Percentiles rank a stretch among this genome's conserved stretches.
phyloP scores from a whole-genome alignment of 78 protist species.

The Isochrysis galbana region DNA sequence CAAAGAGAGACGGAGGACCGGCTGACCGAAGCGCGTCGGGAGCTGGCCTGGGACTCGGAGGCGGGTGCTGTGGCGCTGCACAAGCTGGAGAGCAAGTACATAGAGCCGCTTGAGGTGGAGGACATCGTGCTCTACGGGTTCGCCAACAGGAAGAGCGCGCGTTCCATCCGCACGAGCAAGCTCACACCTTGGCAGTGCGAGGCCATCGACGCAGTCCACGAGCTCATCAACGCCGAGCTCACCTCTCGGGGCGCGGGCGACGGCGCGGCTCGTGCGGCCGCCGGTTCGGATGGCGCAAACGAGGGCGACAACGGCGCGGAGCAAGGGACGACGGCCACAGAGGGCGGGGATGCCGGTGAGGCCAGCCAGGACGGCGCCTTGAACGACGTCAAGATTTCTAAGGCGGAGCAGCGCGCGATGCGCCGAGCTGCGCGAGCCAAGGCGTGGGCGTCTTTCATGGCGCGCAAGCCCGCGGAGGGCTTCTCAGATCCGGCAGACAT shows the following conservation, averaged over 20 bases:
- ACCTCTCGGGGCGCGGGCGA: too few relatives aligned
- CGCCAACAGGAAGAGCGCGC: neutral
- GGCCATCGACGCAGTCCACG: neutral
- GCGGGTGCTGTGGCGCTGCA: neutral
- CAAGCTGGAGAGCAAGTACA: conserved; percentile 39
- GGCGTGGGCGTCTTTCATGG: conserved; percentile 10
- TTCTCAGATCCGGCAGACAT: conserved; percentile 66
- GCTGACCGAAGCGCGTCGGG: conserved; percentile 28
- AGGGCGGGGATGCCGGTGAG: too few relatives aligned
- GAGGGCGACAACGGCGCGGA: neutral
- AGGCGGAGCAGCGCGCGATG: neutral
- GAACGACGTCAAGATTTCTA: too few relatives aligned
- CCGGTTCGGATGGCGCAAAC: neutral
- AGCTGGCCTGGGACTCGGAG: conserved; percentile 49
- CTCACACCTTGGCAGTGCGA: neutral
- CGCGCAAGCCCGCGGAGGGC: conserved; percentile 37
- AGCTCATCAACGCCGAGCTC: too few relatives aligned
- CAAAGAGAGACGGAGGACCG: neutral
- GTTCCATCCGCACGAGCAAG: conserved; percentile 29
- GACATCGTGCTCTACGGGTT: conserved; percentile 26
- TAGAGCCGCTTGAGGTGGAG: neutral
- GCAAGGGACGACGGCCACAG: neutral
- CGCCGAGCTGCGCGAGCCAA: conserved; percentile 19
- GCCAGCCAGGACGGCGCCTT: too few relatives aligned
- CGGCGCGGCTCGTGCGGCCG: neutral